Evolutionary conservation across 2,329 filamentous ascomycete genomes (phyloP).

Genomic region (Meredithiella fracta): DNA sequence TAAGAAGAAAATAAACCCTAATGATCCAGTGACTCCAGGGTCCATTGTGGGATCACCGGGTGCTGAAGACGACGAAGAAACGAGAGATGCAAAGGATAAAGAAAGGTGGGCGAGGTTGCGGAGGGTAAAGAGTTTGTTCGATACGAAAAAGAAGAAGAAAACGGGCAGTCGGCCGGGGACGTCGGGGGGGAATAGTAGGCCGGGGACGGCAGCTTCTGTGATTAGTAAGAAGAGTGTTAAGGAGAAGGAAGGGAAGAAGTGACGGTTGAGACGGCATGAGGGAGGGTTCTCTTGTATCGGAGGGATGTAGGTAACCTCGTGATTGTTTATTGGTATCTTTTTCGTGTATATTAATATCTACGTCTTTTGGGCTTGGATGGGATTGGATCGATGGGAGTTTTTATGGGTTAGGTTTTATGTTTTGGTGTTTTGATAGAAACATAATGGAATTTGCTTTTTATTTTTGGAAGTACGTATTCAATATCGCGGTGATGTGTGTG

Average conservation of each 20-base stretch:
- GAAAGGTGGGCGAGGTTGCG: slow-evolving; percentile 57
- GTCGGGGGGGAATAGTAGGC: slow-evolving; percentile 28
- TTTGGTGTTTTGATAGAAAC: no score
- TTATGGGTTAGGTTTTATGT: no score
- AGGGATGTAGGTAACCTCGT: not conserved
- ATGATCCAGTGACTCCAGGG: no score
- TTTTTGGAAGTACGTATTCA: no score
- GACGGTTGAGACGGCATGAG: slow-evolving; percentile 3
- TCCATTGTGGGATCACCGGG: not conserved
- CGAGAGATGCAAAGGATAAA: slow-evolving; percentile 45
- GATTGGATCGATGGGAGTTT: not conserved
- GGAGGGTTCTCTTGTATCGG: slow-evolving; percentile 1
- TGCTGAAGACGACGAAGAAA: slow-evolving; percentile 19
- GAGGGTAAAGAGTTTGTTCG: slow-evolving; percentile 55
- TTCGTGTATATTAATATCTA: no score
- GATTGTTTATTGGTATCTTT: not conserved
- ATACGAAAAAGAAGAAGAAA: slow-evolving; percentile 43
- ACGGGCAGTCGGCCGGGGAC: slow-evolving; percentile 27
- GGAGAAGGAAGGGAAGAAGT: slow-evolving; percentile 2
- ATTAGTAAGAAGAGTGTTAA: slow-evolving; percentile 3
- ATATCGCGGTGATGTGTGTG: no score
- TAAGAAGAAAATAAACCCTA: slow-evolving; percentile 17
- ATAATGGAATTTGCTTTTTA: no score
- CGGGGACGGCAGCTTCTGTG: slow-evolving; percentile 23
- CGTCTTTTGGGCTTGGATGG: not conserved